Evolutionary conservation across 2,329 filamentous ascomycete genomes (phyloP).

Genomic region (Aureobasidium sp.): DNA sequence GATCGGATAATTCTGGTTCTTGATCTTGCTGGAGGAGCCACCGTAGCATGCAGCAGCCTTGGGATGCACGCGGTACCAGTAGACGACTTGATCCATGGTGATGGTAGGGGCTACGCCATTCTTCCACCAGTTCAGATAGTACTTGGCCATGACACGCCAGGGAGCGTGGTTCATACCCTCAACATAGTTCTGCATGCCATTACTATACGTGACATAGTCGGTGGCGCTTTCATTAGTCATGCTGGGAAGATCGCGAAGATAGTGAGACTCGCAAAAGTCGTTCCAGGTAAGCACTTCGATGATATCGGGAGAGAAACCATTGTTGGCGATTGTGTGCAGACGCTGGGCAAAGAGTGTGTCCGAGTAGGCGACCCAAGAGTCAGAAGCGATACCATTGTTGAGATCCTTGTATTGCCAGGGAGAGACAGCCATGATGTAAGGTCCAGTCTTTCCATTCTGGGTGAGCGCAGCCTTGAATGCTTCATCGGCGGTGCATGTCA

Average conservation of each 20-base stretch:
- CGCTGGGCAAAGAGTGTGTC: conserved; percentile 33
- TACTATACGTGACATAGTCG: conserved; percentile 27
- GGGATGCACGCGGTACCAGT: conserved; percentile 35
- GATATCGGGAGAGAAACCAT: conserved; percentile 30
- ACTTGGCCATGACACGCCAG: conserved; percentile 34
- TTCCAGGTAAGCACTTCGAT: conserved; percentile 36
- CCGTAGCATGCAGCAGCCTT: conserved; percentile 28
- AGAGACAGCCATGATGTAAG: conserved; percentile 35
- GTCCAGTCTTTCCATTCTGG: conserved; percentile 29
- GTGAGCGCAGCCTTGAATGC: conserved; percentile 30
- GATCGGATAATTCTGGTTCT: conserved; percentile 28
- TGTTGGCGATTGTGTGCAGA: conserved; percentile 17
- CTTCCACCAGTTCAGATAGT: conserved; percentile 35
- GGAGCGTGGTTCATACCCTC: conserved; percentile 31
- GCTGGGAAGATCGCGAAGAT: conserved; percentile 32
- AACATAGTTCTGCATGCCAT: conserved; percentile 31
- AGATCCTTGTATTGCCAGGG: conserved; percentile 37
- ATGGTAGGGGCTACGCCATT: conserved; percentile 27
- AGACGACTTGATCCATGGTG: conserved; percentile 32
- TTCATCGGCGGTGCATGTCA: conserved; percentile 27
- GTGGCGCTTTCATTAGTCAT: conserved; percentile 21
- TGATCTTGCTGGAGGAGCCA: conserved; percentile 26
- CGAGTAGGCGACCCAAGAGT: conserved; percentile 33
- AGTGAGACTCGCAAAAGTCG: conserved; percentile 35
- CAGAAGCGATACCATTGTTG: conserved; percentile 29